Evolutionary conservation across 1,284 basidiomycete species (phyloP).

Genomic region (Erythrobasidium hasegawianum): DNA sequence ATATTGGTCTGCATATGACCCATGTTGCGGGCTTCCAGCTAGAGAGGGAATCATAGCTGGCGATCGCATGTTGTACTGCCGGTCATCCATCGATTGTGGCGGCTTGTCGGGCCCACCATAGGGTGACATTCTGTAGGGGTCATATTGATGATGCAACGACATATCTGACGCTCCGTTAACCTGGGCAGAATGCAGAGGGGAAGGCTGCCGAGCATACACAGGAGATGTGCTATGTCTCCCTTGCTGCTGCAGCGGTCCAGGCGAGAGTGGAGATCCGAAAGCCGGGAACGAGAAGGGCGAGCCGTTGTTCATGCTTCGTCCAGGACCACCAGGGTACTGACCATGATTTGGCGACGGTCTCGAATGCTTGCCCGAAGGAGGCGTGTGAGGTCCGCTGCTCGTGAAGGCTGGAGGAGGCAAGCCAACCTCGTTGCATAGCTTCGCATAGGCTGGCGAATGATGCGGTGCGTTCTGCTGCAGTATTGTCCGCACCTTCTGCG

Average conservation of each 20-base stretch:
- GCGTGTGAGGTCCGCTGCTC: conserved; percentile 21
- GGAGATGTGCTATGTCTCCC: neutral
- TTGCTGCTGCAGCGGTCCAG: conserved; percentile 2
- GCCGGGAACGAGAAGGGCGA: conserved; percentile 25
- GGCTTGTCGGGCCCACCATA: neutral
- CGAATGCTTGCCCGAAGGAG: neutral
- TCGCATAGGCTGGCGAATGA: conserved; percentile 32
- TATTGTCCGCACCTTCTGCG: conserved; percentile 5
- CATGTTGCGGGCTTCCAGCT: neutral
- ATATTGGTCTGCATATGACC: conserved; percentile 21
- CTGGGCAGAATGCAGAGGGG: neutral
- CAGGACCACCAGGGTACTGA: neutral
- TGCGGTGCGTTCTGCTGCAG: conserved; percentile 21
- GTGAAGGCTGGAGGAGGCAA: neutral
- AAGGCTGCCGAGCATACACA: neutral
- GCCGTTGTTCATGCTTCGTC: conserved; percentile 1
- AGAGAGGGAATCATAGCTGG: conserved; percentile 21
- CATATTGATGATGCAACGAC: neutral
- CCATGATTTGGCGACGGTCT: conserved; percentile 1
- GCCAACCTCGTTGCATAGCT: conserved; percentile 32
- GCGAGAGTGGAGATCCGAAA: conserved; percentile 30
- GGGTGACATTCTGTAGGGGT: neutral
- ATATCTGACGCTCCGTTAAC: neutral
- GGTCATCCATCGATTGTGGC: neutral
- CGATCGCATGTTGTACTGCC: neutral